Evolutionary conservation across 306 rosid genomes (phyloP), one percentile per base, ranked within the genome.

Genomic region (Astragalus membranaceus): DNA sequence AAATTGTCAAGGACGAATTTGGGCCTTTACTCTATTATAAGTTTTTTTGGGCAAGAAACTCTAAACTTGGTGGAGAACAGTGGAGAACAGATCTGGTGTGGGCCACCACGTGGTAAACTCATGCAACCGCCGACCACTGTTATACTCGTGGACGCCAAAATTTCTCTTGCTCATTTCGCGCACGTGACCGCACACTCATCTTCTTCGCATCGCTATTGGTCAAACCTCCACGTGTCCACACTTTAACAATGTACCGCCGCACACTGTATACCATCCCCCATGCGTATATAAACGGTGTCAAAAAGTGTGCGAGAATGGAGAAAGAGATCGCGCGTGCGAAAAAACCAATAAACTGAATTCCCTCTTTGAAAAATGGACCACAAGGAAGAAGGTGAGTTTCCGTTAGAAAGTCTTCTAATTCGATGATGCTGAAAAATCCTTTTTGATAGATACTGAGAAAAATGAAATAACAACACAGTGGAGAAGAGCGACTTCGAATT

Each of bases 331-430:
- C n/a, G 52, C 42, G 10, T 53, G 35, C 12, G 16, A n/a, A 10
- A 3, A 44, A 46, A 10, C 0, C 10, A 16, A 13, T 3, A 50
- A 11, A 55, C 36, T 11, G 69, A 42, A 5, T 29, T 26, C 57
- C 1, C 9, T 10, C 26, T 2, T 15, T 3, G n/a, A 33, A 48
- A 20, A 26, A 78, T 78, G 82, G 72, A 82, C 16, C 50, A 17
- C 16, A 43, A 74, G 0, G 64, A 77, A 10, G 29, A 78, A 78
- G 82, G 85, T 76, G 20, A 76, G 68, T 39, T 61, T 17, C 64
- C 2, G 37, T 63, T 41, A 11, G 17, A 39, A 32, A 35, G 0
- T 26, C 30, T 3, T 26, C 30, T 26, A 26, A 26, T 26, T 26
- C 30, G 2, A 26, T 26, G 2, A 2, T 26, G 30, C 30, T 26